Evolutionary conservation across 176 grass and related monocot species (phyloP).

Genomic region (Sorghum bicolor): DNA sequence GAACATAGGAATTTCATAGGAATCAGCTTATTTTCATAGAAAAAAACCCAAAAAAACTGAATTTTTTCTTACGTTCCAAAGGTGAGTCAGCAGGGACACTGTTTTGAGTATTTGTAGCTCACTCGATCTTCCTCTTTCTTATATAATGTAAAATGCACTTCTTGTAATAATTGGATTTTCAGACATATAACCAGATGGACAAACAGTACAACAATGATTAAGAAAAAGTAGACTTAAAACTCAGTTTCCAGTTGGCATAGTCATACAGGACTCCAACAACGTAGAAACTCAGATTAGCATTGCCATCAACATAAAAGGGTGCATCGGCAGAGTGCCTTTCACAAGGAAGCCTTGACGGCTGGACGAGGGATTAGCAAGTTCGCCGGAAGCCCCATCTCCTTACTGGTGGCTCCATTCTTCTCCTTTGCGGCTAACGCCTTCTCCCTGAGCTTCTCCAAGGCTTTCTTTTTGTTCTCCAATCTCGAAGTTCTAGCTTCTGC

Average conservation of each 20-base stretch:
- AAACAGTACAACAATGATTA: neutral
- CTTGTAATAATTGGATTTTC: neutral
- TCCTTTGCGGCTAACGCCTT: conserved; percentile 38
- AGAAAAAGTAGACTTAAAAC: neutral
- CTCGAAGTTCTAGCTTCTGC: conserved; percentile 47
- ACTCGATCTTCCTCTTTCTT: neutral
- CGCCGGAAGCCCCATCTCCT: conserved; percentile 30
- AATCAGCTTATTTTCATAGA: neutral
- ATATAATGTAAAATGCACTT: neutral
- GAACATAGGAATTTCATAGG: neutral
- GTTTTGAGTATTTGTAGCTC: neutral
- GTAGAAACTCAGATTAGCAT: neutral
- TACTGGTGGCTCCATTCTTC: neutral
- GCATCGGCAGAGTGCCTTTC: neutral
- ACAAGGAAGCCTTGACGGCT: conserved; percentile 33
- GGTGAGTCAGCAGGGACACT: neutral
- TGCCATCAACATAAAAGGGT: neutral
- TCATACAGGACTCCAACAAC: neutral
- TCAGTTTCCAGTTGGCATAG: neutral
- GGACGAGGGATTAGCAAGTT: conserved; percentile 35
- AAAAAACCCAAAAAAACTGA: neutral
- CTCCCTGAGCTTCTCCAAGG: conserved; percentile 61
- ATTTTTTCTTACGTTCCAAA: neutral
- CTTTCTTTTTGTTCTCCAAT: conserved; percentile 67
- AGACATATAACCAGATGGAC: neutral